Conservation (phyloP, 2,329 filamentous ascomycete genomes). For the Fusarium illudens region DNA sequence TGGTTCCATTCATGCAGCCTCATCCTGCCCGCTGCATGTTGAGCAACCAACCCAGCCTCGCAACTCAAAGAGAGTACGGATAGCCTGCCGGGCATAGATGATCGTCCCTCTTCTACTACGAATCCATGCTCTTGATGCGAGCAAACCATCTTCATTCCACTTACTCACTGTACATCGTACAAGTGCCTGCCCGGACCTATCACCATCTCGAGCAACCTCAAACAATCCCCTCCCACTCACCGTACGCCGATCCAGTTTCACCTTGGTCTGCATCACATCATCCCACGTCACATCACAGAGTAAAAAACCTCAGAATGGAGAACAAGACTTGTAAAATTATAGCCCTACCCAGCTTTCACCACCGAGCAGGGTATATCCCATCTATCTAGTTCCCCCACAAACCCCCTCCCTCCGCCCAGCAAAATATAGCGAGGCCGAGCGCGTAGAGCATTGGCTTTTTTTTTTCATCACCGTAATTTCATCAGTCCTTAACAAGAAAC, state of each 20-base stretch:
- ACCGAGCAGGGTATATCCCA: slow-evolving; percentile 22
- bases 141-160: slow-evolving; percentile 10
- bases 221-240: slow-evolving; percentile 13
- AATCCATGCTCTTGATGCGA: slow-evolving; percentile 30
- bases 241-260: slow-evolving; percentile 28
- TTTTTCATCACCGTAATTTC: slow-evolving; percentile 42
- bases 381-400: slow-evolving; percentile 21
- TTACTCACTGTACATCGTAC: slow-evolving; percentile 20
- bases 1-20: slow-evolving; percentile 5
- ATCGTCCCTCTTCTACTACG: slow-evolving; percentile 9
- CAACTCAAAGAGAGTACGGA: too few relatives aligned
- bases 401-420: slow-evolving; percentile 8
- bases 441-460: slow-evolving; percentile 29
- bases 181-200: slow-evolving; percentile 13
- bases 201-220: slow-evolving; percentile 23
- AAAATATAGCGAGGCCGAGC: slow-evolving; percentile 6
- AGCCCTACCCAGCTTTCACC: slow-evolving; percentile 34
- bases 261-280: slow-evolving; percentile 1
- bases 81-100: not conserved
- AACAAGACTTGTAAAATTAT: slow-evolving; percentile 36
- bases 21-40: not conserved
- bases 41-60: not conserved
- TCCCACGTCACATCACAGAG: not conserved
- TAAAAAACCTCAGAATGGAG: not conserved
- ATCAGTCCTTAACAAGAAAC: slow-evolving; percentile 38